These are phyloP conservation scores for Fusarium sp. DNA, from an alignment of 2,329 filamentous ascomycete species.

Conservation along the genomic window DNA sequence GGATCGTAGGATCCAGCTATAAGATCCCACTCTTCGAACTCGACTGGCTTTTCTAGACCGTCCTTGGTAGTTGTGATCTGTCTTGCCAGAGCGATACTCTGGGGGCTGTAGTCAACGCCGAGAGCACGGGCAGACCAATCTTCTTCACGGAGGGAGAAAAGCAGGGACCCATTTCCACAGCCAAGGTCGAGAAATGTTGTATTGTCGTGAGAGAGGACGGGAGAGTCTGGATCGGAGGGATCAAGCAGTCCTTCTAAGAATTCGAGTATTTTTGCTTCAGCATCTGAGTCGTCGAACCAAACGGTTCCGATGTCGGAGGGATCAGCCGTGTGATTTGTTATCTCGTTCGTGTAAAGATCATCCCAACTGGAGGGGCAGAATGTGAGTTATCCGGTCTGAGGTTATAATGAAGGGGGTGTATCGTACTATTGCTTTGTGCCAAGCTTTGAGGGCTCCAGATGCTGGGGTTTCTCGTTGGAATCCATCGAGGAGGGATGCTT, in stretches of 20 bases:
- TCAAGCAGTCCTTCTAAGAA: constrained; percentile 68
- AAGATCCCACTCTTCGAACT: constrained; percentile 73
- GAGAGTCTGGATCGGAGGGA: constrained; percentile 41
- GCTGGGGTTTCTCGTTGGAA: constrained; percentile 62
- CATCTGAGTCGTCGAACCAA: constrained; percentile 96
- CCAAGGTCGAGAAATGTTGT: constrained; percentile 85
- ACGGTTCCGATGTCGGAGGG: constrained; percentile 86
- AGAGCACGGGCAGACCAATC: constrained; percentile 78
- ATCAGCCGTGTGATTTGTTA: constrained; percentile 78
- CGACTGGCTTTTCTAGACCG: constrained; percentile 49
- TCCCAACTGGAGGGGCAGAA: constrained; percentile 73
- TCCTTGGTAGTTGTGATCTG: constrained; percentile 65
- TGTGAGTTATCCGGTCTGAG: constrained; percentile 25
- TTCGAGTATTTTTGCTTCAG: constrained; percentile 81
- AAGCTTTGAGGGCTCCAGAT: constrained; percentile 81
- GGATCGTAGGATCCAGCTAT: constrained; percentile 59
- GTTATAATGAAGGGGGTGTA: not conserved
- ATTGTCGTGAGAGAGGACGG: constrained; percentile 47
- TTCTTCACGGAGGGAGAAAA: constrained; percentile 80
- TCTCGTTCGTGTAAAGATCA: constrained; percentile 77
- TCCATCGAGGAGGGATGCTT: constrained; percentile 31
- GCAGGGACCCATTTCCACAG: constrained; percentile 91
- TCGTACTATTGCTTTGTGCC: constrained; percentile 93
- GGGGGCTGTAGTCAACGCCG: constrained; percentile 87
- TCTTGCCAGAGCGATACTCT: constrained; percentile 80